phyloP scores from a whole-genome alignment of 805 yeast species.

The Saturnispora quitensis region DNA sequence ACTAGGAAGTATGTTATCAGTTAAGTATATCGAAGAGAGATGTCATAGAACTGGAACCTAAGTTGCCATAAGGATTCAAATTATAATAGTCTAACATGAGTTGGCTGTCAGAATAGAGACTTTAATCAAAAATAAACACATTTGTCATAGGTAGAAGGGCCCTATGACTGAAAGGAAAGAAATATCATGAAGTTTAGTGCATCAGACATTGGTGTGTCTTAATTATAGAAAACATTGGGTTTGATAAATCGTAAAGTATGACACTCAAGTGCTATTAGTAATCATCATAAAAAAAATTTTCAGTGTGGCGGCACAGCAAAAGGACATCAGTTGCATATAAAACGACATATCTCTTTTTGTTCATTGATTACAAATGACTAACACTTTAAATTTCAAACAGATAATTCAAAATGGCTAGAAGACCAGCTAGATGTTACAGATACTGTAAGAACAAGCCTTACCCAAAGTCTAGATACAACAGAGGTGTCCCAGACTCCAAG shows the following conservation, averaged over 20 bases:
- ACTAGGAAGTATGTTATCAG: not conserved
- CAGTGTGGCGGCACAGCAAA: not conserved
- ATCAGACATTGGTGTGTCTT: too few relatives aligned
- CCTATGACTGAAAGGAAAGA: too few relatives aligned
- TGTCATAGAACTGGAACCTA: not conserved
- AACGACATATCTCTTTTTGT: not conserved
- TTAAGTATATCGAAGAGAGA: not conserved
- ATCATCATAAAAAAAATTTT: not conserved
- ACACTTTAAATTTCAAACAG: constrained; percentile 8
- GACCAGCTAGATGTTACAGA: constrained; percentile 99
- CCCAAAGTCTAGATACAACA: constrained; percentile 99
- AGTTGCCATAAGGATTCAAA: not conserved
- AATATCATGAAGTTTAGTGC: too few relatives aligned
- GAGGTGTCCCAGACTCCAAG: constrained; percentile 99
- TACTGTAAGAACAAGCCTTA: constrained; percentile 99
- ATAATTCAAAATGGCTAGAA: constrained; percentile 88
- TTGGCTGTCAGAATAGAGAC: not conserved
- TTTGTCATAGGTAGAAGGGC: too few relatives aligned
- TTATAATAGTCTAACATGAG: too few relatives aligned
- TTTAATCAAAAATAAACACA: too few relatives aligned
- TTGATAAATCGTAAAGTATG: not conserved
- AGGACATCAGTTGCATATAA: not conserved
- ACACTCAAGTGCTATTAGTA: not conserved
- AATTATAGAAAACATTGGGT: not conserved
- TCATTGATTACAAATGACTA: constrained; percentile 6